phyloP scores from a whole-genome alignment of 169 alveolate genomes.

The Eimeria maxima region DNA sequence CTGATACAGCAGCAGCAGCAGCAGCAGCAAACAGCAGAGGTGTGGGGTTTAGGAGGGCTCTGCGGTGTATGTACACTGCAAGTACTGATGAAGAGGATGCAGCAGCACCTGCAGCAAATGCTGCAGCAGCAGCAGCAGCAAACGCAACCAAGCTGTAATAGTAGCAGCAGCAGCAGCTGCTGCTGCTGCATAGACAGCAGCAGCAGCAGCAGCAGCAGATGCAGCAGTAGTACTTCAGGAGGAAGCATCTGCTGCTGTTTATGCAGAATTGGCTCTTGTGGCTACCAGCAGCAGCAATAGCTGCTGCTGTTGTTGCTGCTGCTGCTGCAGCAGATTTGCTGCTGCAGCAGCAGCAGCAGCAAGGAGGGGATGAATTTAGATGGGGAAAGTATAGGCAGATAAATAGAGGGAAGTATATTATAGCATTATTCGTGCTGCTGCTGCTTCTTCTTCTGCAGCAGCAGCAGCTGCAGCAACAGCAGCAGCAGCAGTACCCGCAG shows the following conservation, averaged over 20 bases:
- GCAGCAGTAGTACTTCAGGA: background rate
- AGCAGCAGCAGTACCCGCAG: too few relatives aligned
- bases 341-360: conserved; percentile 46
- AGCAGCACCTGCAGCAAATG: background rate
- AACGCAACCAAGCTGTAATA: background rate
- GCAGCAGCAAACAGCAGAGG: too few relatives aligned
- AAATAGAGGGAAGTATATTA: background rate
- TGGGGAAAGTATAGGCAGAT: background rate
- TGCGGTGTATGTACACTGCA: background rate
- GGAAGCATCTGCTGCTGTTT: too few relatives aligned
- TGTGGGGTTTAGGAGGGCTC: background rate
- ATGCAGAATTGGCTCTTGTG: too few relatives aligned
- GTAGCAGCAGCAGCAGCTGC: background rate
- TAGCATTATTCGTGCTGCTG: background rate
- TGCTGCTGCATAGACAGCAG: background rate
- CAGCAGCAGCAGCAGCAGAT: background rate
- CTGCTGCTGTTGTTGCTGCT: background rate
- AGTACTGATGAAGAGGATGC: background rate
- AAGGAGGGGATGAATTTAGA: background rate
- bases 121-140: background rate
- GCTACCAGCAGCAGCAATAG: background rate
- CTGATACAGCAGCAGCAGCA: background rate
- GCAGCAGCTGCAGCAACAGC: too few relatives aligned
- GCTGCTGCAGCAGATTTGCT: background rate
- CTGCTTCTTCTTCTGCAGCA: conserved; percentile 3